Evolutionary conservation across 495 filamentous ascomycete genomes (phyloP), one percentile per base, ranked within the genome.

Genomic region (Aspergillus taichungensis): DNA sequence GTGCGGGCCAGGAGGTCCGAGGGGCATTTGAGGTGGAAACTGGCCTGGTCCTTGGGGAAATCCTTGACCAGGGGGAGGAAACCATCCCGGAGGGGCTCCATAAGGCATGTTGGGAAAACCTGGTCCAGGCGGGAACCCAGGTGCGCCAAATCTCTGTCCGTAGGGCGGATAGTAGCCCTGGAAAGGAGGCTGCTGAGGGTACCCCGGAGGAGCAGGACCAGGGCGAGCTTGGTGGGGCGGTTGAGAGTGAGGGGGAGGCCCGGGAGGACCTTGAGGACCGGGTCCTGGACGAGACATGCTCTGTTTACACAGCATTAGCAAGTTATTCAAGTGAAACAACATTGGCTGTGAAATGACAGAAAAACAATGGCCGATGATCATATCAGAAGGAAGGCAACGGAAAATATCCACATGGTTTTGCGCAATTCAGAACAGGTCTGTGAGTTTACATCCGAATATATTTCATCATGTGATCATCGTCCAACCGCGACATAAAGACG

Each of bases 321-420:
- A 49, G 57, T 65, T 51, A 66, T 59, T 42, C 46, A 43, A 33
- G 30, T 1, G 14, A 32, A 11, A n/a, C 13, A 8, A 13, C 7
- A 14, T n/a, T 8, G n/a, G 34, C 18, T 45, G 32, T n/a, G 45
- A 27, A 37, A 35, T 11, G 24, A 39, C 10, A 34, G 42, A 41
- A 36, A 37, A 28, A 27, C 8, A 44, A 30, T 30, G 37, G 38
- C 40, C 54, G 50, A 50, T 63, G 64, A 68, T 71, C 59, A 48
- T 38, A 63, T 73, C 89, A 96, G 89, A 94, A 95, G 89, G 90
- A 96, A 95, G 89, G 89, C 90, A 96, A 95, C 89, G 90, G 88
- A 94, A 54, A 84, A 86, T 83, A 68, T 94, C 88, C 78, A 90
- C 88, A 94, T 64, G 74, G 72, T 69, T 83, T 92, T 94, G 87